A percentile compares a stretch with the other conserved stretches of the same genome.
phyloP scores from a whole-genome alignment of 2,329 filamentous ascomycete species.

The Tolypocladium ophioglossoides region DNA sequence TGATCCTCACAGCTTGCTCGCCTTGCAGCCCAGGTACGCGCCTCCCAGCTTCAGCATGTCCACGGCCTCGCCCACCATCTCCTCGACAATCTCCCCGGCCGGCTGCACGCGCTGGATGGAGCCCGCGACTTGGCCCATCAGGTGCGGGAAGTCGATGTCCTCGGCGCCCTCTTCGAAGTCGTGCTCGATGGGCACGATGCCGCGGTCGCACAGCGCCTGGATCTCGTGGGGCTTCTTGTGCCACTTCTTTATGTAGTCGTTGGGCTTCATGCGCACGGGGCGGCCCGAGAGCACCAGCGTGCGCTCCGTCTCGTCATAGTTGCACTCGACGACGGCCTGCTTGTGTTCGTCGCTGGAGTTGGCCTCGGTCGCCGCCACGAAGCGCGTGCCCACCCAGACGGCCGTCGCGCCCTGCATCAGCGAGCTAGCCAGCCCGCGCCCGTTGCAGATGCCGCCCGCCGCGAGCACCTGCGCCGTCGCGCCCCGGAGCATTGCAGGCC shows the following conservation, averaged over 20 bases:
- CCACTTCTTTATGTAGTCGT: constrained; percentile 77
- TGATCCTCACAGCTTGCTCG: constrained; percentile 29
- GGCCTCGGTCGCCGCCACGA: constrained; percentile 75
- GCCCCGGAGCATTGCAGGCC: constrained; percentile 58
- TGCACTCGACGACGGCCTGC: constrained; percentile 68
- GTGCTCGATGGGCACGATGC: constrained; percentile 70
- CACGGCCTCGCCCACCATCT: constrained; percentile 75
- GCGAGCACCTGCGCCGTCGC: constrained; percentile 71
- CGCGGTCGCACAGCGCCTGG: constrained; percentile 61
- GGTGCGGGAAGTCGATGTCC: constrained; percentile 74
- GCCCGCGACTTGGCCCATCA: constrained; percentile 92
- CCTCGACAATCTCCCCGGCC: constrained; percentile 72
- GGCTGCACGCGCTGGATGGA: constrained; percentile 69
- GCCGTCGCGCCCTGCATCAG: constrained; percentile 82
- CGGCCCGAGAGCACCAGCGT: constrained; percentile 77
- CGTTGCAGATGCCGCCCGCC: constrained; percentile 79
- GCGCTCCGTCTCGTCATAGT: constrained; percentile 67
- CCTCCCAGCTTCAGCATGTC: constrained; percentile 53
- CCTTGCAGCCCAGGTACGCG: constrained; percentile 40
- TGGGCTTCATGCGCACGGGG: constrained; percentile 69
- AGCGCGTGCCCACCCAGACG: constrained; percentile 91
- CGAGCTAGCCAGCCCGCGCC: constrained; percentile 66
- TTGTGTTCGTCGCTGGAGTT: constrained; percentile 77
- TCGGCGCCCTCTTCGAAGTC: constrained; percentile 68
- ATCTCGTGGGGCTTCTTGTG: constrained; percentile 67